Percentiles rank a stretch among this genome's conserved stretches.
These are phyloP conservation scores for Podospora pseudoanserina DNA, from an alignment of 495 filamentous ascomycete genomes.

Conservation along the genomic window DNA sequence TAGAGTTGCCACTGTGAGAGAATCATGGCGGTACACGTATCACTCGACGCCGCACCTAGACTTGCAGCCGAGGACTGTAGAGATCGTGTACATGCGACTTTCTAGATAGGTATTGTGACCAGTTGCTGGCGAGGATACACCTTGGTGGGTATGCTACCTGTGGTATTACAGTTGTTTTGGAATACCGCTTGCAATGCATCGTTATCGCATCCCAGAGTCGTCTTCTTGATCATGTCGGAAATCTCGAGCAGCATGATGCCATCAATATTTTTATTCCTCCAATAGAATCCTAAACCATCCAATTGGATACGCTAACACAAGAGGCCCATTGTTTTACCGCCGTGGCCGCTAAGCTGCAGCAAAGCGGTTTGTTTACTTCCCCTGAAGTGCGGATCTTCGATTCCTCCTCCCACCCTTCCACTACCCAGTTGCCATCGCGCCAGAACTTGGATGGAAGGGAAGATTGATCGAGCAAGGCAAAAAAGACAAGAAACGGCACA, in stretches of 20 bases:
- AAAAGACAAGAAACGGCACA: neutral
- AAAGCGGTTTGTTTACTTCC: conserved; percentile 9
- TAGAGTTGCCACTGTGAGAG: too few relatives aligned
- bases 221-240: neutral
- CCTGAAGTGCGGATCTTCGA: neutral
- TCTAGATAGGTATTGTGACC: neutral
- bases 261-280: neutral
- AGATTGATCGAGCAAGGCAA: neutral
- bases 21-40: neutral
- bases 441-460: neutral
- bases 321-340: too few relatives aligned
- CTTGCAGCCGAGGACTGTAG: neutral
- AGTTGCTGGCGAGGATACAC: neutral
- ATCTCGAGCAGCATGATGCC: neutral
- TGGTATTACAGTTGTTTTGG: neutral
- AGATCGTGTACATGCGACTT: neutral
- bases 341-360: neutral
- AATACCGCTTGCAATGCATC: neutral
- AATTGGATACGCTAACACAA: neutral
- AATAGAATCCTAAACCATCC: too few relatives aligned
- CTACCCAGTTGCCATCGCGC: neutral
- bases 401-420: neutral
- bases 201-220: neutral
- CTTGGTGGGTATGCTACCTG: neutral
- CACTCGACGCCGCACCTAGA: neutral